Evolutionary conservation across 441 rosid species (phyloP).

Genomic region (Pelargonium fulgidum): DNA sequence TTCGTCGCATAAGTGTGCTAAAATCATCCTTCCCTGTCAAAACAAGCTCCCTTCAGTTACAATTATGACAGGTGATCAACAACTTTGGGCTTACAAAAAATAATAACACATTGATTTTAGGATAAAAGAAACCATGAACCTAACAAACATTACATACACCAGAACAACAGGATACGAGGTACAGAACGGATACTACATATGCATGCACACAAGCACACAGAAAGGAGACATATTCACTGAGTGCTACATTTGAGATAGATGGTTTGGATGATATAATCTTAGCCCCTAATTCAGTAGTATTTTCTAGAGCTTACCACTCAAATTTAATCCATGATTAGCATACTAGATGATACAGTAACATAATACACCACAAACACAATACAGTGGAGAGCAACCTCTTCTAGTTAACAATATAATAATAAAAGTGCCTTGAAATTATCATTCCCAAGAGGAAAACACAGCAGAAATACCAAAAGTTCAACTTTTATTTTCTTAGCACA

Average conservation of each 20-base stretch:
- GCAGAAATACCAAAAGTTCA: neutral
- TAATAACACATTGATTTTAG: constrained; percentile 3
- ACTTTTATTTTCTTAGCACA: neutral
- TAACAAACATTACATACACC: neutral
- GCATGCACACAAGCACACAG: neutral
- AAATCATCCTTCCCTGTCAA: constrained; percentile 93
- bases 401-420: neutral
- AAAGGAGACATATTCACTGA: neutral
- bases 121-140: neutral
- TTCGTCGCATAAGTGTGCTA: constrained; percentile 96
- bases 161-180: neutral
- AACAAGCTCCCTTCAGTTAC: constrained; percentile 21
- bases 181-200: neutral
- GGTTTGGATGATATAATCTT: too few relatives aligned
- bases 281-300: neutral
- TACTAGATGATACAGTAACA: neutral
- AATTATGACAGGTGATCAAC: neutral
- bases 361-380: too few relatives aligned
- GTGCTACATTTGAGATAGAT: neutral
- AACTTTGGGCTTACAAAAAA: neutral
- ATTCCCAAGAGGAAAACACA: neutral
- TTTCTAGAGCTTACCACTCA: neutral
- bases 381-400: too few relatives aligned
- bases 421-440: neutral
- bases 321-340: neutral